Evolutionary conservation across 371 early-diverging fungal species (phyloP).

Genomic region (Nematocida ausubeli): DNA sequence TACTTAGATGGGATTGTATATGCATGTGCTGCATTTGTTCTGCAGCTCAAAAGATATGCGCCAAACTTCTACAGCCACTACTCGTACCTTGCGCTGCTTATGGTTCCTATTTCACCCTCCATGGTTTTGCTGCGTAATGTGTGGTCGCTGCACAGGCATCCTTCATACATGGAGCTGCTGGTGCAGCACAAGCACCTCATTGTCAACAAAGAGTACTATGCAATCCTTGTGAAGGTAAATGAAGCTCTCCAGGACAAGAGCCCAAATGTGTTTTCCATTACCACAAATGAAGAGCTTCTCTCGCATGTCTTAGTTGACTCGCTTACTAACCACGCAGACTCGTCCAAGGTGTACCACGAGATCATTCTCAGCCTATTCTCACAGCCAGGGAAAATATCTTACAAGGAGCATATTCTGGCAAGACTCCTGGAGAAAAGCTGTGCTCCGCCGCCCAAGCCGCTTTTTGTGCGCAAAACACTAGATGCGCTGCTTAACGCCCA

Average conservation of each 20-base stretch:
- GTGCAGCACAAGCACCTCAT: conserved; percentile 27
- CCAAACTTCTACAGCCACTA: conserved; percentile 42
- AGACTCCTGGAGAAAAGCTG: conserved; percentile 43
- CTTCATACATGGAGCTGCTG: conserved; percentile 13
- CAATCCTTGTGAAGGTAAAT: conserved; percentile 5
- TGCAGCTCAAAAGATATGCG: conserved; percentile 30
- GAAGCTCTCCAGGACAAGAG: neutral
- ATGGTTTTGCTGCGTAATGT: conserved; percentile 31
- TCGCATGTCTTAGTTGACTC: conserved; percentile 45
- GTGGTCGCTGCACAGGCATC: conserved; percentile 46
- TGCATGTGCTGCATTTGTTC: conserved; percentile 40
- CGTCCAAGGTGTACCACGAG: conserved; percentile 26
- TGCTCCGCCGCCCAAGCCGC: conserved; percentile 32
- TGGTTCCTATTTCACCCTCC: conserved; percentile 19
- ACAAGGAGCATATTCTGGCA: conserved; percentile 37
- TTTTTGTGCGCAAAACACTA: conserved; percentile 33
- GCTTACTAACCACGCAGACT: conserved; percentile 32
- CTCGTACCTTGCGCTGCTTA: conserved; percentile 23
- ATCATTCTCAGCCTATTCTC: conserved; percentile 28
- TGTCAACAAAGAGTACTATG: conserved; percentile 22
- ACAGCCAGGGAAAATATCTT: conserved; percentile 2
- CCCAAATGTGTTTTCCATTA: neutral
- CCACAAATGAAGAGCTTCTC: conserved; percentile 26
- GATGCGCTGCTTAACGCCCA: conserved; percentile 25
- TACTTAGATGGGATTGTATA: conserved; percentile 16